Percentiles rank a stretch among this genome's conserved stretches.
Evolutionary conservation across 2,329 filamentous ascomycete species (phyloP).

Genomic region (Cytospora piceicola): DNA sequence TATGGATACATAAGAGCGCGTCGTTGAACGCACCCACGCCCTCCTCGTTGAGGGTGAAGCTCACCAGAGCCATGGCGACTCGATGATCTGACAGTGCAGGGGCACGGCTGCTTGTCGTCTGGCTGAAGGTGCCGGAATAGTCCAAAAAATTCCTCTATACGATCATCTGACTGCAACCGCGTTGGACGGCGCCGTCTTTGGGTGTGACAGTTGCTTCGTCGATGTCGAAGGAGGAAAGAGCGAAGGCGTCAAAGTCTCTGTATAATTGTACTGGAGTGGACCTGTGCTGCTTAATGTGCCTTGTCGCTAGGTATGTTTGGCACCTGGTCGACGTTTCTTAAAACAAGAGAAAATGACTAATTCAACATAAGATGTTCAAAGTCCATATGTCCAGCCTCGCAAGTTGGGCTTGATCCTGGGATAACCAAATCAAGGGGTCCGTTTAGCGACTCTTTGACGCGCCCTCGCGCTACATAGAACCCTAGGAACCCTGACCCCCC

Average conservation of each 20-base stretch:
- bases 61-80: constrained; percentile 60
- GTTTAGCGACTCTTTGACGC: background rate
- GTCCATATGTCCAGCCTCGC: background rate
- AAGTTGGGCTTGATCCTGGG: background rate
- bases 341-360: background rate
- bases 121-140: background rate
- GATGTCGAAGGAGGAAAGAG: background rate
- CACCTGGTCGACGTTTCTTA: background rate
- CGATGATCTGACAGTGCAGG: background rate
- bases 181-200: background rate
- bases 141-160: background rate
- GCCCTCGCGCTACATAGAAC: background rate
- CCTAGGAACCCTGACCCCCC: background rate
- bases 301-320: background rate
- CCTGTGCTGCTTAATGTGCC: background rate
- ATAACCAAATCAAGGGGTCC: background rate
- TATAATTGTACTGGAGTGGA: background rate
- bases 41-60: constrained; percentile 75
- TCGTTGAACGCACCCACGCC: constrained; percentile 73
- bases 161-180: background rate
- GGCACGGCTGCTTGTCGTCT: constrained; percentile 6
- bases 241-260: background rate
- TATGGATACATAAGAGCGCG: constrained; percentile 72
- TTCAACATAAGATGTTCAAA: background rate
- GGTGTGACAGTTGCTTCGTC: background rate